A percentile compares a stretch with the other conserved stretches of the same genome.
Evolutionary conservation across 331 rosid genomes (phyloP).

Genomic region (Malus hybrid): DNA sequence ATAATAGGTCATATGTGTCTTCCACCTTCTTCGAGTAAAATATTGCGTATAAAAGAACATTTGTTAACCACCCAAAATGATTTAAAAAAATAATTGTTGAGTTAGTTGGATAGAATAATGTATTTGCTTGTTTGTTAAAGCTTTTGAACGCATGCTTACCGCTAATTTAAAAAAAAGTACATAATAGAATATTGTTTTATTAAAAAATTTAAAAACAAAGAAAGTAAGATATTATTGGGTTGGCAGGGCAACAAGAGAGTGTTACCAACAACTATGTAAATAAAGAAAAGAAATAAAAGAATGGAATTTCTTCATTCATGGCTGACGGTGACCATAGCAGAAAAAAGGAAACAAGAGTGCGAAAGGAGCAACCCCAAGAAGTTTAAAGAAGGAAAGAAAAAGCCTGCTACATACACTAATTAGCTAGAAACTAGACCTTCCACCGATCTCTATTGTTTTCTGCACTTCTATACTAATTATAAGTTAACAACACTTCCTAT

Average conservation of each 20-base stretch:
- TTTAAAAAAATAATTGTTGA: no score
- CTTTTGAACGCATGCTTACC: no score
- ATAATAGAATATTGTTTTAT: not conserved
- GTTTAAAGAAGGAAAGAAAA: constrained; percentile 10
- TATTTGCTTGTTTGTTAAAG: no score
- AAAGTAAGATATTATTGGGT: not conserved
- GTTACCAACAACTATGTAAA: not conserved
- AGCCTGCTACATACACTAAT: constrained; percentile 27
- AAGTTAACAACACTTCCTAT: not conserved
- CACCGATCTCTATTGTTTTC: constrained; percentile 17
- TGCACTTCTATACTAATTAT: not conserved
- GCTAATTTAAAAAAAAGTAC: not conserved
- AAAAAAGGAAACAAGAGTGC: not conserved
- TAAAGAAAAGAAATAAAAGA: not conserved
- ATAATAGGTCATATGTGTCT: not conserved
- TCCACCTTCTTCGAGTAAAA: not conserved
- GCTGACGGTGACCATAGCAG: constrained; percentile 4
- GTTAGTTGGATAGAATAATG: not conserved
- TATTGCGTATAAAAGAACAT: not conserved
- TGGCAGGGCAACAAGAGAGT: not conserved
- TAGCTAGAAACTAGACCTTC: constrained; percentile 7
- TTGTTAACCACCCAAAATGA: not conserved
- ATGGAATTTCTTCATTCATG: constrained; percentile 5
- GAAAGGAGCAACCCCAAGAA: not conserved
- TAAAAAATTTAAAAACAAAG: not conserved